Evolutionary conservation across 2,329 filamentous ascomycete species (phyloP).

Genomic region (Fusarium palustre): DNA sequence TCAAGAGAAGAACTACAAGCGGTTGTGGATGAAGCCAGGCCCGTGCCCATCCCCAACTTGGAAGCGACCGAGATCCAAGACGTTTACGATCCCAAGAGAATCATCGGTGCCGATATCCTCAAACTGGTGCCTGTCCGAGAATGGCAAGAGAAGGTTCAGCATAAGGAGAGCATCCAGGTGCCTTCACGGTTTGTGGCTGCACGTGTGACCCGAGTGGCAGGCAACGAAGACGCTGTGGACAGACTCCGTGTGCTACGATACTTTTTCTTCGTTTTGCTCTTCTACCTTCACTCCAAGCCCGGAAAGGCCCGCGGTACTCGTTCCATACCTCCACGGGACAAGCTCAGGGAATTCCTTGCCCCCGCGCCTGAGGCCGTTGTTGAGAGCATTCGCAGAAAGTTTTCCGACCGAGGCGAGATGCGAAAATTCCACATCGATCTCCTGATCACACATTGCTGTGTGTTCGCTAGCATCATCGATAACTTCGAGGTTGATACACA

Average conservation of each 20-base stretch:
- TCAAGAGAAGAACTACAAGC: conserved; percentile 74
- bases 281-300: conserved; percentile 62
- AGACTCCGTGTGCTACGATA: conserved; percentile 71
- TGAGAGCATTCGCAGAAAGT: conserved; percentile 75
- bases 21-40: conserved; percentile 74
- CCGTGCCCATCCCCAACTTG: conserved; percentile 77
- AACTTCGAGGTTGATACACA: conserved; percentile 78
- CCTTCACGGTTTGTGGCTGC: conserved; percentile 73
- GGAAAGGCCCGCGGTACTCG: conserved; percentile 61
- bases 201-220: conserved; percentile 66
- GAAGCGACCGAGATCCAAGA: conserved; percentile 75
- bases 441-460: conserved; percentile 78
- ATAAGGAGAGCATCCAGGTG: conserved; percentile 67
- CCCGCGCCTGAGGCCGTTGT: conserved; percentile 72
- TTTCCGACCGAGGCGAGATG: conserved; percentile 72
- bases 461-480: conserved; percentile 77
- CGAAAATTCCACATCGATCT: conserved; percentile 79
- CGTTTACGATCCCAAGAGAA: conserved; percentile 74
- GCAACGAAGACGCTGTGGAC: conserved; percentile 64
- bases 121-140: conserved; percentile 76
- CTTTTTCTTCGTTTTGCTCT: conserved; percentile 67
- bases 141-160: conserved; percentile 76
- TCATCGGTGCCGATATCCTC: conserved; percentile 77
- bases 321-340: conserved; percentile 69
- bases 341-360: conserved; percentile 67